These are phyloP conservation scores for Gymnopilus junonius DNA, from an alignment of 768 basidiomycete genomes.

Conservation along the genomic window DNA sequence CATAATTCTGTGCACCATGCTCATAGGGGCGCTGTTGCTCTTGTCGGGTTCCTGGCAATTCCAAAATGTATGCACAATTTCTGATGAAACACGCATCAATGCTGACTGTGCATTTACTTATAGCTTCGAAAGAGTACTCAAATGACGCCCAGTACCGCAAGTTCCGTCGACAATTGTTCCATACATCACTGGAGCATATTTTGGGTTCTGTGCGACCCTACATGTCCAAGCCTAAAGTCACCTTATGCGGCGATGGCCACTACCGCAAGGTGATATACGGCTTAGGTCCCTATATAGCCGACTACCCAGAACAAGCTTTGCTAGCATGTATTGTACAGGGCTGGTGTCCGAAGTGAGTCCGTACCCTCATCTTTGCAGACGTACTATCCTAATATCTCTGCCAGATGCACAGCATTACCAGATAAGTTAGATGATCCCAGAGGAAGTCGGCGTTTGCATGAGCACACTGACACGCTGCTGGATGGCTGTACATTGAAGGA, in stretches of 20 bases:
- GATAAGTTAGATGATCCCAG: constrained; percentile 16
- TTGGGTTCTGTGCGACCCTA: constrained; percentile 23
- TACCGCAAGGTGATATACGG: constrained; percentile 24
- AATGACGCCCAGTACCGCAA: constrained; percentile 18
- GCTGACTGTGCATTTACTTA: background rate
- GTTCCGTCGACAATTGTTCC: constrained; percentile 34
- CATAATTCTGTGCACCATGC: constrained; percentile 14
- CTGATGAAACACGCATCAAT: background rate
- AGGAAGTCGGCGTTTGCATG: constrained; percentile 18
- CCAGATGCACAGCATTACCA: constrained; percentile 14
- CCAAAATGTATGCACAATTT: constrained; percentile 14
- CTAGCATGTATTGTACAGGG: background rate
- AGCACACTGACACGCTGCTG: constrained; percentile 25
- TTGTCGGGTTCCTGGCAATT: constrained; percentile 14
- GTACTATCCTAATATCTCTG: background rate
- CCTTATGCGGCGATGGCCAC: constrained; percentile 31
- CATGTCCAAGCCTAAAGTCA: constrained; percentile 34
- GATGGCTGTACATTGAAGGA: constrained; percentile 18
- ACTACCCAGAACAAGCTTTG: constrained; percentile 41
- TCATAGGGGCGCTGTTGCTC: constrained; percentile 8
- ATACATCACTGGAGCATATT: constrained; percentile 29
- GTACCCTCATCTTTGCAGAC: background rate
- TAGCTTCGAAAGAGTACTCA: background rate
- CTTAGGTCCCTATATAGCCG: constrained; percentile 38
- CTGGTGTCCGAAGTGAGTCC: constrained; percentile 25